A percentile compares a stretch with the other conserved stretches of the same genome.
Conservation (phyloP, 768 basidiomycete species). For the Ramaria sp. region DNA sequence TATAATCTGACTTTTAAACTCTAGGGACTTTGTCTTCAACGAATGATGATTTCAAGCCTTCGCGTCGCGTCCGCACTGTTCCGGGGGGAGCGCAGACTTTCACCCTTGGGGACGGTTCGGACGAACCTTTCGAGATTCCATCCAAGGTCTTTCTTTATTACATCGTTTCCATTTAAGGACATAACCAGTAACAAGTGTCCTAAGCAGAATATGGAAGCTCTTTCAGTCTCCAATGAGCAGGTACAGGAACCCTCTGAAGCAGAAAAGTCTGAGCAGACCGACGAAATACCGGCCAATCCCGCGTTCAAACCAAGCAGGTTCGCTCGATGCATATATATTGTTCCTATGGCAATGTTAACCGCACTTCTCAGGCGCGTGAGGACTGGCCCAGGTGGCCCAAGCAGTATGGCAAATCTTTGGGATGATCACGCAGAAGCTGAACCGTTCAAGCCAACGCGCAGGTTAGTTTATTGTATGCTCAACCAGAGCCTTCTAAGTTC, state of each 20-base stretch:
- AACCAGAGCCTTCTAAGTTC: not conserved
- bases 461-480: slow-evolving; percentile 26
- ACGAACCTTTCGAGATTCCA: slow-evolving; percentile 33
- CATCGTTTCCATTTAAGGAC: not conserved
- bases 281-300: slow-evolving; percentile 15
- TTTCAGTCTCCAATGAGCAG: slow-evolving; percentile 4
- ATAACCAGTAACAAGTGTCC: not conserved
- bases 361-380: slow-evolving; percentile 22
- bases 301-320: slow-evolving; percentile 43
- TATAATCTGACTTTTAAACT: not conserved
- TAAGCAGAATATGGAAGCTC: not conserved
- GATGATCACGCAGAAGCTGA: slow-evolving; percentile 27
- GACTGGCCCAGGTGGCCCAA: slow-evolving; percentile 20
- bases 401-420: slow-evolving; percentile 32
- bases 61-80: slow-evolving; percentile 44
- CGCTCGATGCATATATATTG: slow-evolving; percentile 6
- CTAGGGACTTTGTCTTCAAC: slow-evolving; percentile 6
- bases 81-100: slow-evolving; percentile 40
- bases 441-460: slow-evolving; percentile 60
- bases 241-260: slow-evolving; percentile 1
- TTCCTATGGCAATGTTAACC: not conserved
- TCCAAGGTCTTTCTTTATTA: not conserved
- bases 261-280: slow-evolving; percentile 16
- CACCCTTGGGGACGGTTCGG: slow-evolving; percentile 31
- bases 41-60: slow-evolving; percentile 35